Base-by-base conservation (phyloP, 1,284 basidiomycete genomes). In the Ceratobasidium papillatum region DNA sequence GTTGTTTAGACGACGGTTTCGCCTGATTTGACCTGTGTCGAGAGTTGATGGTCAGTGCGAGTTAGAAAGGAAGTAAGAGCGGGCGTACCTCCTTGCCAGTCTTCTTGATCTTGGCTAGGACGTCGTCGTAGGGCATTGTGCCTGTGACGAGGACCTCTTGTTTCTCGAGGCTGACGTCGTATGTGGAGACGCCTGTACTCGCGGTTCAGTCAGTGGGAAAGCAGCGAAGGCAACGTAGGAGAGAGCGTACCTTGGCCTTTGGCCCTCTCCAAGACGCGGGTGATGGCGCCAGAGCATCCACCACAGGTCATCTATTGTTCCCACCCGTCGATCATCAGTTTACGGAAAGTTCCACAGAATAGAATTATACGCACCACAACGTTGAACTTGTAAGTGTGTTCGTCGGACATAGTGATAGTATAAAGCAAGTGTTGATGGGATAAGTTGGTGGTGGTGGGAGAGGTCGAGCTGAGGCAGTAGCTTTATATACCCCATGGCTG, bases 231-330 rank as follows among this genome's bases (percentile, higher is more conserved):
- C 34, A 64, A 17, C 8, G 54, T 19, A 36, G 30, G 19, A 32
- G 32, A 30, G 17, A 49, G 14, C 54, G 27, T 58, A 38, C 47
- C 32, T 22, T 19, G 9, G 9, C 74, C 43, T 58, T 75, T 59
- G 58, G 76, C 76, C 69, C 71, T 74, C 27, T 76, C 45, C 54
- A 95, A 84, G 12, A 90, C 94, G 43, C 92, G 88, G 30, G 84
- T 85, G 68, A 95, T 87, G 45, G 94, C 94, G 25, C 90, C 89
- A 36, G 92, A 94, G 84, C 94, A 95, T 38, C 94, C 94, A 43
- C 82, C 80, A 83, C 94, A 95, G 43, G 90, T 89, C 94, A 95
- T 95, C 91, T 94, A 77, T 45, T 27, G 45, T 47, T 47, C 19
- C 45, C 45, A 7, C 8, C 45, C 45, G 9, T 47, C 38, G 38